Evolutionary conservation across 352 stramenopile species (phyloP), one percentile per base, ranked within the genome.

Genomic region (Phytophthora melonis): DNA sequence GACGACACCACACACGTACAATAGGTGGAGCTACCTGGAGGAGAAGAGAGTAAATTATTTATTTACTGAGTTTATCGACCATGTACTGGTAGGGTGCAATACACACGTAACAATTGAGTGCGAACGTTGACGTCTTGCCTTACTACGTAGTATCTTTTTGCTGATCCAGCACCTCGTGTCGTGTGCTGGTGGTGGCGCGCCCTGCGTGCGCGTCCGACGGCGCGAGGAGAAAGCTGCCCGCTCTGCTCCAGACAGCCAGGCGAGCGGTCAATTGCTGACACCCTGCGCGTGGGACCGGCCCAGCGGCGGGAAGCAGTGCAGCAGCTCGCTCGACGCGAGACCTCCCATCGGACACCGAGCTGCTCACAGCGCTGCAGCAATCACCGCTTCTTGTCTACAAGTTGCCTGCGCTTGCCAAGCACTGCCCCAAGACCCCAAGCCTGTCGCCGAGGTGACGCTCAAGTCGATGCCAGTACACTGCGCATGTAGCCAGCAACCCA

Each of bases 51-150:
- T 75, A 73, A 76, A 79, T 73, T 81, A 81, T 81, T 81, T 81
- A 81, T 81, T 81, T 79, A 81, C 75, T 79, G 66, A 72, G 74
- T 80, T 73, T 63, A 66, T 79, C 52, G 59, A 64, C 58, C 59
- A 61, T 61, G 55, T 65, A 59, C 60, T 64, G 36, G 52, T 55
- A 66, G 56, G 62, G 71, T 75, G 71, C 64, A 77, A 77, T 76
- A 77, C 60, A 77, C 60, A 80, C 58, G 59, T 67, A 64, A 55
- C 50, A 19, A 61, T 75, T 25, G 62, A 67, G 49, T 72, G 56
- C 36, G 55, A 52, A 61, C 30, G 36, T 45, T 23, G n/a, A 13
- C n/a, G 30, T 47, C 27, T 19, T 27, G 14, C 3, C 21, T 57
- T 18, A 25, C 14, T 41, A 41, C 14, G 34, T 13, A 41, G n/a